Evolutionary conservation across 164 flowering plant genomes (phyloP).

Genomic region (Warburgia ugandensis): DNA sequence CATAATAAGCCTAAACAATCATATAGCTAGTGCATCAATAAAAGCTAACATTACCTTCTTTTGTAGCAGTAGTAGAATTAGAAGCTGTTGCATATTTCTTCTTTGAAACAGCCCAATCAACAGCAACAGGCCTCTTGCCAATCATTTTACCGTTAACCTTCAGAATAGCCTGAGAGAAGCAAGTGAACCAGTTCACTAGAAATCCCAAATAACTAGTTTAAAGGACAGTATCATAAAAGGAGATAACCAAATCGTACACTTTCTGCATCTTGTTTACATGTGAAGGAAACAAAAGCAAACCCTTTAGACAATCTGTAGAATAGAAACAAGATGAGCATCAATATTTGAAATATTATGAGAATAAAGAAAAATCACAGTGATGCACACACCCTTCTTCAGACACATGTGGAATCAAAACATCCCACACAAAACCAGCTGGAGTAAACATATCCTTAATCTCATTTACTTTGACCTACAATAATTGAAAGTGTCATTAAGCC

Average conservation of each 20-base stretch:
- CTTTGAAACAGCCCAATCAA: constrained; percentile 98
- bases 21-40: too few relatives aligned
- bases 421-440: constrained; percentile 87
- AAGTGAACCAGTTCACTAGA: neutral
- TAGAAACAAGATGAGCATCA: neutral
- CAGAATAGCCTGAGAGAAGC: constrained; percentile 61
- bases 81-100: constrained; percentile 50
- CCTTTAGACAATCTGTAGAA: constrained; percentile 66
- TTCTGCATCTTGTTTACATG: constrained; percentile 87
- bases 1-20: too few relatives aligned
- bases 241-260: constrained; percentile 33
- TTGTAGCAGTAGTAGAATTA: constrained; percentile 18
- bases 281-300: constrained; percentile 89
- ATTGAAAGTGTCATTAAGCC: constrained; percentile 1
- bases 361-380: neutral
- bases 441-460: constrained; percentile 71
- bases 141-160: constrained; percentile 67
- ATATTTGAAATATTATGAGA: neutral
- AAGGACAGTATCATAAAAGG: neutral
- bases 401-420: constrained; percentile 65
- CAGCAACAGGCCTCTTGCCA: constrained; percentile 80
- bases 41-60: constrained; percentile 62
- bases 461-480: constrained; percentile 48
- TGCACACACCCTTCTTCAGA: constrained; percentile 61
- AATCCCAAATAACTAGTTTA: neutral